Percentiles rank a stretch among this genome's conserved stretches.
phyloP scores from a whole-genome alignment of 495 filamentous ascomycete genomes.

The Chaetomium fimeti region DNA sequence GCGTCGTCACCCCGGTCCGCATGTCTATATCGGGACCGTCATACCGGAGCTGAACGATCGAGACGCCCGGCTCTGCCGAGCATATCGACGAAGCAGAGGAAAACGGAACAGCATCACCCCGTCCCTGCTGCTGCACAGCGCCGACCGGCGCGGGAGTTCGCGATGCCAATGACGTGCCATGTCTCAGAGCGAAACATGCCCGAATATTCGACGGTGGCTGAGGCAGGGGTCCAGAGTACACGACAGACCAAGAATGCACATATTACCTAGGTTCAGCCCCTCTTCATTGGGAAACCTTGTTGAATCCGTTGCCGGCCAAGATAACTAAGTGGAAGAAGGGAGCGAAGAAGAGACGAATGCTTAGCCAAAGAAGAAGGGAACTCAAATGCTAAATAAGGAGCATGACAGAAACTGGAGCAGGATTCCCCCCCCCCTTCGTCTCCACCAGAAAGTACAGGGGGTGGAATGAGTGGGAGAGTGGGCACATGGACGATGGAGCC shows the following conservation, averaged over 20 bases:
- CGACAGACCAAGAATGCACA: too few relatives aligned
- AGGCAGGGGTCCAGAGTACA: neutral
- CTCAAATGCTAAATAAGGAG: neutral
- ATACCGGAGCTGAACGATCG: too few relatives aligned
- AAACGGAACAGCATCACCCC: neutral
- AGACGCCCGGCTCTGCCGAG: neutral
- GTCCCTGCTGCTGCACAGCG: neutral
- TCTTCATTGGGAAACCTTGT: too few relatives aligned
- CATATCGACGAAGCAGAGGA: neutral
- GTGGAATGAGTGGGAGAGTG: neutral
- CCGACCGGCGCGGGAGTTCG: neutral
- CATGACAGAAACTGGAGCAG: neutral
- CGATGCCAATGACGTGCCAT: neutral
- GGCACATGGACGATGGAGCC: neutral
- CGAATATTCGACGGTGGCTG: neutral
- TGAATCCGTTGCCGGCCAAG: too few relatives aligned
- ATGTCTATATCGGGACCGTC: conserved; percentile 1
- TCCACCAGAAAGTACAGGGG: neutral
- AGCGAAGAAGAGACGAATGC: neutral
- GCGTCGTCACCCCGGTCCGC: conserved; percentile 3
- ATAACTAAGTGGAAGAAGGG: neutral
- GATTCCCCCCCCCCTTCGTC: neutral
- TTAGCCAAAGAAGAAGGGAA: neutral
- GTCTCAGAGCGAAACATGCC: neutral
- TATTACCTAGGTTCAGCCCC: too few relatives aligned